Evolutionary conservation across 164 flowering plant genomes (phyloP).

Genomic region (Taxillus chinensis): DNA sequence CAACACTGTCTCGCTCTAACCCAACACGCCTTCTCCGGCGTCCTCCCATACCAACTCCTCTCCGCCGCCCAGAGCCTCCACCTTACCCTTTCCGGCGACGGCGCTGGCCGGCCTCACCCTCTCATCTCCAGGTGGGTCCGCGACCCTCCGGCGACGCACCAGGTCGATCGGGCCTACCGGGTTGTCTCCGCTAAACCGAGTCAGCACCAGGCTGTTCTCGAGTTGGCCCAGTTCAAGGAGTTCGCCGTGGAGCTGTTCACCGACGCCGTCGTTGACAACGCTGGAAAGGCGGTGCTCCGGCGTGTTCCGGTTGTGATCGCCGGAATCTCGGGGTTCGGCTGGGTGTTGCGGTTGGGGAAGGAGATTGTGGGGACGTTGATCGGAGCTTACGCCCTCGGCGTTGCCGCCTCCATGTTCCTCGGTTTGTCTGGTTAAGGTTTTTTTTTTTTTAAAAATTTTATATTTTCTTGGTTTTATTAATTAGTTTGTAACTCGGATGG

Average conservation of each 20-base stretch:
- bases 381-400: conserved; percentile 65
- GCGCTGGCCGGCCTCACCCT: conserved; percentile 14
- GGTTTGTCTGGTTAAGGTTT: conserved; percentile 24
- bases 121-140: conserved; percentile 57
- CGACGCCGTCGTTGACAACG: conserved; percentile 36
- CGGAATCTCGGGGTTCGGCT: conserved; percentile 61
- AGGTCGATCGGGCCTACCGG: conserved; percentile 47
- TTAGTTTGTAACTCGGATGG: too few species aligned
- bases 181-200: conserved; percentile 6
- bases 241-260: conserved; percentile 48
- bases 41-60: conserved; percentile 71
- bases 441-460: neutral
- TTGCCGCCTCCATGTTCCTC: conserved; percentile 44
- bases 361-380: conserved; percentile 40
- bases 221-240: conserved; percentile 29
- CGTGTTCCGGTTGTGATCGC: conserved; percentile 48
- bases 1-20: conserved; percentile 36
- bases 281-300: conserved; percentile 25
- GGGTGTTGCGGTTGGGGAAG: conserved; percentile 29
- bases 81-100: conserved; percentile 22
- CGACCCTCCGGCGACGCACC: conserved; percentile 42
- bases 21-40: conserved; percentile 63
- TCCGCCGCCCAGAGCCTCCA: conserved; percentile 55
- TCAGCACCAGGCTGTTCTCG: neutral
- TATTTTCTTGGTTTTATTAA: too few species aligned